These are phyloP conservation scores for Nannochloropsis salina DNA, from an alignment of 108 stramenopile genomes.

Conservation along the genomic window DNA sequence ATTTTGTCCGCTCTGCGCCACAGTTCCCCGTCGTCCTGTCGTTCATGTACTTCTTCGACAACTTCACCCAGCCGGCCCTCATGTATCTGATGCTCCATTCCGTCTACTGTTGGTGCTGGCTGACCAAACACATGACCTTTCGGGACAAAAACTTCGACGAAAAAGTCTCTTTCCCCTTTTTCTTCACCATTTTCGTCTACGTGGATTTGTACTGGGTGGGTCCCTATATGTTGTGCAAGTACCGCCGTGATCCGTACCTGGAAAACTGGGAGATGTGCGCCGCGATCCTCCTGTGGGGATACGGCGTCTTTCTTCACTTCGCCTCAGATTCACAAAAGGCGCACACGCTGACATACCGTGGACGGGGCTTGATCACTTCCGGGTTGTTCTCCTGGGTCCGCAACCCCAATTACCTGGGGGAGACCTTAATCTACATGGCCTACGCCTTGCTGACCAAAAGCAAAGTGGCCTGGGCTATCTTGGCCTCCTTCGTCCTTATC, in stretches of 20 bases:
- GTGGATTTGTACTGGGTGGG: conserved; percentile 13
- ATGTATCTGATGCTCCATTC: conserved; percentile 14
- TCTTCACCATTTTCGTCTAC: background rate
- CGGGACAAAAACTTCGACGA: conserved; percentile 14
- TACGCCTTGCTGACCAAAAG: background rate
- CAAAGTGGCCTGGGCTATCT: background rate
- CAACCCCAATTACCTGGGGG: background rate
- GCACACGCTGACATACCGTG: background rate
- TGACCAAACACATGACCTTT: conserved; percentile 11
- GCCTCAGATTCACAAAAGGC: background rate
- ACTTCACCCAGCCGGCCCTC: background rate
- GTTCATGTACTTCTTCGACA: conserved; percentile 18
- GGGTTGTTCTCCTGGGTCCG: conserved; percentile 5
- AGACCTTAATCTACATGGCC: background rate
- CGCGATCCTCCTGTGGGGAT: background rate
- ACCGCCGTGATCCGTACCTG: background rate
- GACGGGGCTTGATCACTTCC: background rate
- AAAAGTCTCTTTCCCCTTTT: background rate
- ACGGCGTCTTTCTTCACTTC: background rate
- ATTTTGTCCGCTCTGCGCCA: background rate
- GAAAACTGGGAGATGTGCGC: conserved; percentile 10
- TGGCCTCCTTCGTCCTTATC: background rate
- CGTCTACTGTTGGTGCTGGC: conserved; percentile 13
- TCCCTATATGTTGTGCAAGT: background rate
- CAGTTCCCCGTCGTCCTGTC: background rate